These are phyloP conservation scores for Thermomyces lanuginosus DNA, from an alignment of 2,329 filamentous ascomycete species.

Conservation along the genomic window DNA sequence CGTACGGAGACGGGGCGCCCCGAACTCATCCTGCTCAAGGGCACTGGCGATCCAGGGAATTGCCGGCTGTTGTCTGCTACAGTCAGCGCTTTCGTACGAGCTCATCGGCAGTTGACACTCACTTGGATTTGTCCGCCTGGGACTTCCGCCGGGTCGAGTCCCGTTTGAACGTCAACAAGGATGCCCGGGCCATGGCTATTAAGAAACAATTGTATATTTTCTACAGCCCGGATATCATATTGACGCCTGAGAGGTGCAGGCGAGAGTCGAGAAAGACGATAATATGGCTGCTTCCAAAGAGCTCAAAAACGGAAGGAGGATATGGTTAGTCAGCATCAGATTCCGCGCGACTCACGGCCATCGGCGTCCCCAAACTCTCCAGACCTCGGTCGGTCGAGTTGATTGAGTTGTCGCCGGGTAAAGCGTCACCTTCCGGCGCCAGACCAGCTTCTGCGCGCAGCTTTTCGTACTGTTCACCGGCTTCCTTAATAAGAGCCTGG, in stretches of 20 bases:
- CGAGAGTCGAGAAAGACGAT: no score
- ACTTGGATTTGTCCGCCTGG: conserved; percentile 10
- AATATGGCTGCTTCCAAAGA: conserved; percentile 1
- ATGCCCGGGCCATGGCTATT: conserved; percentile 14
- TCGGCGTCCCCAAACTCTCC: conserved; percentile 22
- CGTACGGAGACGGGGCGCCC: conserved; percentile 21
- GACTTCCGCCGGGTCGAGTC: conserved; percentile 10
- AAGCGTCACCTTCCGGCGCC: conserved; percentile 11
- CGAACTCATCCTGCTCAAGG: conserved; percentile 13
- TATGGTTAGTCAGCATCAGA: conserved; percentile 13
- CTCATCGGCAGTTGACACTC: conserved; percentile 7
- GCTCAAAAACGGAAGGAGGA: neutral
- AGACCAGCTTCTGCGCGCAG: conserved; percentile 32
- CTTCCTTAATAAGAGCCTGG: conserved; percentile 63
- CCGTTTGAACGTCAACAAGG: conserved; percentile 17
- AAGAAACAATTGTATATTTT: conserved; percentile 10
- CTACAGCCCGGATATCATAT: conserved; percentile 10
- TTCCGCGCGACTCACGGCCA: conserved; percentile 12
- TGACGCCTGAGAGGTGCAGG: no score
- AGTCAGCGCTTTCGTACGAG: no score
- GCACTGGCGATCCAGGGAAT: conserved; percentile 20
- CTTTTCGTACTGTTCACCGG: conserved; percentile 53
- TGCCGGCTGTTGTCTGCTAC: conserved; percentile 3
- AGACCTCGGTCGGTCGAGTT: conserved; percentile 21
- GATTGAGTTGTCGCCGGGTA: conserved; percentile 14